These are phyloP conservation scores for Irpex sp. DNA, from an alignment of 1,284 basidiomycete genomes.

Conservation along the genomic window DNA sequence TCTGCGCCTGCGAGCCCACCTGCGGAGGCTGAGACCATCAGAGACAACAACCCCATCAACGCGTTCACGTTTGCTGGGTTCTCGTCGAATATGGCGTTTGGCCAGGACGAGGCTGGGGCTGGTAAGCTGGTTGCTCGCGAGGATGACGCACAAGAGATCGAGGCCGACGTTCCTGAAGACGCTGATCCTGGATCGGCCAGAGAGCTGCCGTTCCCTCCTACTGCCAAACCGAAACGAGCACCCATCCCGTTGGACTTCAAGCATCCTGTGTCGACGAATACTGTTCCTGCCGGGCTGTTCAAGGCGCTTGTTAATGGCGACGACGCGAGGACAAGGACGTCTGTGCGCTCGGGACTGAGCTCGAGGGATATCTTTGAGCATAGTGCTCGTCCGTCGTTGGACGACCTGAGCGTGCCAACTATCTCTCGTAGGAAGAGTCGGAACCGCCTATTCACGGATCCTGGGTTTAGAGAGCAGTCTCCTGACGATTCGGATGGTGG, in stretches of 20 bases:
- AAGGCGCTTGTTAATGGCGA: slow-evolving; percentile 63
- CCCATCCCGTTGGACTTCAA: slow-evolving; percentile 81
- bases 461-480: slow-evolving; percentile 34
- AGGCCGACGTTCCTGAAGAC: slow-evolving; percentile 5
- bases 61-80: slow-evolving; percentile 67
- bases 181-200: slow-evolving; percentile 17
- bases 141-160: slow-evolving; percentile 21
- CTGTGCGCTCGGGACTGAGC: slow-evolving; percentile 69
- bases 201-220: slow-evolving; percentile 31
- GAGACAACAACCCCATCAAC: slow-evolving; percentile 39
- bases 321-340: slow-evolving; percentile 63
- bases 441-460: slow-evolving; percentile 51
- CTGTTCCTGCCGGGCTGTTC: slow-evolving; percentile 79
- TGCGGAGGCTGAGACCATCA: slow-evolving; percentile 24
- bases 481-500: slow-evolving; percentile 31
- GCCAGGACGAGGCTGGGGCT: slow-evolving; percentile 11
- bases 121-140: slow-evolving; percentile 19
- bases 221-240: slow-evolving; percentile 56
- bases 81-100: slow-evolving; percentile 14
- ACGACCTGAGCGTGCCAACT: slow-evolving; percentile 64
- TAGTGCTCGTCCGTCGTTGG: slow-evolving; percentile 63
- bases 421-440: slow-evolving; percentile 60
- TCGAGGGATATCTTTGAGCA: slow-evolving; percentile 65
- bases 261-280: slow-evolving; percentile 66
- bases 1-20: slow-evolving; percentile 40